Conservation (phyloP, 805 yeast genomes). For the Saccharomyces mikatae region DNA sequence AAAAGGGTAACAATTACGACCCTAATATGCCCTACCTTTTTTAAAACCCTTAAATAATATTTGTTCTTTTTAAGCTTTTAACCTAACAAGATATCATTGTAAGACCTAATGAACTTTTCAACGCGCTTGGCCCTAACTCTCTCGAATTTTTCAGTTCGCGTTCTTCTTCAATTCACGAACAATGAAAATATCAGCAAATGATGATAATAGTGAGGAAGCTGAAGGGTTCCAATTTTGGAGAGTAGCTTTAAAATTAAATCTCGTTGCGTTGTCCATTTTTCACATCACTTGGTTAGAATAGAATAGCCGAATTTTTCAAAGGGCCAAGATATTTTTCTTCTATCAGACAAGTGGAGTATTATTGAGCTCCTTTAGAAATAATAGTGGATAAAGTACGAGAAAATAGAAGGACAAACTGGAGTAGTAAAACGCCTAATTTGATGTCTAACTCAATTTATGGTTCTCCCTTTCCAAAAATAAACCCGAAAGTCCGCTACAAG, state of each 20-base stretch:
- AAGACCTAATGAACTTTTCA: neutral
- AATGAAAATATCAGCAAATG: neutral
- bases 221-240: neutral
- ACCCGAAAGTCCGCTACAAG: constrained; percentile 49
- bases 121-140: neutral
- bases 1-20: neutral
- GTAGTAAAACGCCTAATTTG: neutral
- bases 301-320: neutral
- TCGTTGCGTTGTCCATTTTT: neutral
- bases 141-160: neutral
- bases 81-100: neutral
- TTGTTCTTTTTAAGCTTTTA: neutral
- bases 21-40: neutral
- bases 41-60: neutral
- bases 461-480: constrained; percentile 61
- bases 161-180: neutral
- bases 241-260: neutral
- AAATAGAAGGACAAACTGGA: neutral
- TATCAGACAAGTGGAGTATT: neutral
- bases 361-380: neutral
- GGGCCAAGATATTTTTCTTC: neutral
- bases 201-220: neutral
- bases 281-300: neutral
- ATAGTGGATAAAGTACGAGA: neutral
- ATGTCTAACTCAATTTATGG: constrained; percentile 29